phyloP scores from a whole-genome alignment of 257 asterid species.

The Solanum sejunctum region DNA sequence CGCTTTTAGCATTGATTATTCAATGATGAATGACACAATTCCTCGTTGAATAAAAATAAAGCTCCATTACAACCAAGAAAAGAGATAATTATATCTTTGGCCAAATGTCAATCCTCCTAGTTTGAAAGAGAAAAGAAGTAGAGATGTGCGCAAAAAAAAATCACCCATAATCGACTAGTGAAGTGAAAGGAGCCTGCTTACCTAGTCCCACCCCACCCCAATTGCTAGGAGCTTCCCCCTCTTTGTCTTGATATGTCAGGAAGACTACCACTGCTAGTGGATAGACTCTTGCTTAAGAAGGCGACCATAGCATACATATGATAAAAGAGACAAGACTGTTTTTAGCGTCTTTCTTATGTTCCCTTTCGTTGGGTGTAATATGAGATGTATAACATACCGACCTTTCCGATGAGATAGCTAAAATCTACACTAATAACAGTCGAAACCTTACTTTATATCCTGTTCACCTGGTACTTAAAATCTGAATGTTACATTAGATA shows the following conservation, averaged over 20 bases:
- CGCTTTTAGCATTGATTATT: neutral
- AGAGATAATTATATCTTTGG: neutral
- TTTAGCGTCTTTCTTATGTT: neutral
- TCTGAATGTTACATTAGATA: neutral
- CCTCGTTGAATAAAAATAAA: neutral
- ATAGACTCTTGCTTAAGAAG: neutral
- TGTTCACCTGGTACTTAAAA: neutral
- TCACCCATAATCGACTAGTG: neutral
- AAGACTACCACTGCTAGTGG: neutral
- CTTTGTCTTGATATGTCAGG: neutral
- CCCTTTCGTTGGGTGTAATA: neutral
- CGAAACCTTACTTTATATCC: neutral
- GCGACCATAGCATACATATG: neutral
- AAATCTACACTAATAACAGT: neutral
- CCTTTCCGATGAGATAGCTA: neutral
- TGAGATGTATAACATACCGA: neutral
- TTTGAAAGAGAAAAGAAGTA: neutral
- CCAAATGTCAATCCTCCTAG: neutral
- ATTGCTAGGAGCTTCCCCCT: neutral
- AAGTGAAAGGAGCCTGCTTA: neutral
- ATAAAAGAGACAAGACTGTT: neutral
- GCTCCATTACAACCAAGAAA: neutral
- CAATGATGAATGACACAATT: neutral
- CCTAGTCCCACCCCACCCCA: neutral
- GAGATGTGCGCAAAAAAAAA: neutral